Percentiles rank a stretch among this genome's conserved stretches.
These are phyloP conservation scores for Arachis monticola DNA, from an alignment of 331 rosid genomes.

Conservation along the genomic window DNA sequence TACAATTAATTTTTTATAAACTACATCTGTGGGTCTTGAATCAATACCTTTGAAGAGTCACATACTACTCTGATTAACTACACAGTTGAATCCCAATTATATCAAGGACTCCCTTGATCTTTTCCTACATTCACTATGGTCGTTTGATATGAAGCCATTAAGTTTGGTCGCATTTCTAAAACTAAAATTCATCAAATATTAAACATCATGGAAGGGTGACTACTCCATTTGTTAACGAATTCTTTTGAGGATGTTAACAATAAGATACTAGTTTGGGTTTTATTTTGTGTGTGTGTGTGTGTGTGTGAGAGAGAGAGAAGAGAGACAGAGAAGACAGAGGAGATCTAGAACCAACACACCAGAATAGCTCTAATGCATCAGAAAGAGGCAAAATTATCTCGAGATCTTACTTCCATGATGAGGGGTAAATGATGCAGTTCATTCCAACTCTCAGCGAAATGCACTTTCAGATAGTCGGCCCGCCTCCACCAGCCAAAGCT, in stretches of 20 bases:
- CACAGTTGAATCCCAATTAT: background rate
- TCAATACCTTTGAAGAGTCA: background rate
- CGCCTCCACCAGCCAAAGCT: slow-evolving; percentile 99
- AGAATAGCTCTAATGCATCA: no score
- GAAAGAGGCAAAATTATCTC: background rate
- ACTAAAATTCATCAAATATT: slow-evolving; percentile 32
- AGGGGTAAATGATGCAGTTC: slow-evolving; percentile 99
- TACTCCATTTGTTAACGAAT: slow-evolving; percentile 21
- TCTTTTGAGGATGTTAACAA: slow-evolving; percentile 27
- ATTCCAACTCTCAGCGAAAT: slow-evolving; percentile 99
- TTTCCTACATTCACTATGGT: slow-evolving; percentile 1
- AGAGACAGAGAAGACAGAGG: no score
- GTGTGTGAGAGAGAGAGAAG: no score
- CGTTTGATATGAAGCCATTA: slow-evolving; percentile 4
- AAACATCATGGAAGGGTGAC: slow-evolving; percentile 26
- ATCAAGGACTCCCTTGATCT: background rate
- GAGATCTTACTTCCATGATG: slow-evolving; percentile 86
- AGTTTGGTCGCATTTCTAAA: slow-evolving; percentile 25
- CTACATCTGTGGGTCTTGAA: slow-evolving; percentile 1
- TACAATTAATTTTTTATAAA: slow-evolving; percentile 7
- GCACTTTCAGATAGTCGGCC: slow-evolving; percentile 95
- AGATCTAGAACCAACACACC: no score
- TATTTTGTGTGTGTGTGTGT: no score
- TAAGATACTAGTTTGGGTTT: slow-evolving; percentile 24
- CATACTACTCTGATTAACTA: background rate